Base-by-base conservation (phyloP, 1,284 basidiomycete genomes). In the Tilletia indica region DNA sequence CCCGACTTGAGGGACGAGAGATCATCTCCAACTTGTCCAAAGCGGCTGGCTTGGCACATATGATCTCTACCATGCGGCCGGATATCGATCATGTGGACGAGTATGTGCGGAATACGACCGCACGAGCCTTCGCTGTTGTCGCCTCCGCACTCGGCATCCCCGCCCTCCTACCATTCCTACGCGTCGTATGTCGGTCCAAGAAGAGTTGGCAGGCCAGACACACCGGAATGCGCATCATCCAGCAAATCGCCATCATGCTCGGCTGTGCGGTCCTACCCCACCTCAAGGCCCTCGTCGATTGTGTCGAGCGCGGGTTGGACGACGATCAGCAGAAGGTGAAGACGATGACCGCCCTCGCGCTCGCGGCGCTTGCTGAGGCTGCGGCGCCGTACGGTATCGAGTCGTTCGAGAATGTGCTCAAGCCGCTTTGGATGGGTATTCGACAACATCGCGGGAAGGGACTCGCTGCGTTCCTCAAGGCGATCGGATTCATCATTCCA, bases 221-320 rank as follows among this genome's bases (percentile, higher is more conserved):
- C 85, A 99, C 97, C 1, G 96, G 97, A 86, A 98, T 99, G 81
- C 94, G 95, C 82, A 99, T 99, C 78, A 94, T 99, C 25, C 97
- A 99, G 86, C 97, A 99, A 85, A 99, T 99, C 73, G 95, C 97
- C 25, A 97, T 99, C 84, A 97, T 99, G 94, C 98, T 98, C 94
- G 96, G 97, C 25, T 98, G 96, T 81, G 97, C 96, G n/a, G 92
- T 99, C 47, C 89, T 99, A 3, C 97, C 97, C 19, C 97, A 99
- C 85, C 88, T 99, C 63, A 92, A 94, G 72, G 98, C 97, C 82
- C 88, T 99, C 47, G 96, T 99, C 56, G 93, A 97, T 77, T 95
- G 95, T 77, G 94, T 99, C 70, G 94, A 94, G 1, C 93, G 96
- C 78, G 97, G 97, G 31, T 88, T 99, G 63, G 91, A 93, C 66